Percentiles rank a stretch among this genome's conserved stretches.
These are phyloP conservation scores for Leptodontidium sp. DNA, from an alignment of 2,329 filamentous ascomycete species.

Conservation along the genomic window DNA sequence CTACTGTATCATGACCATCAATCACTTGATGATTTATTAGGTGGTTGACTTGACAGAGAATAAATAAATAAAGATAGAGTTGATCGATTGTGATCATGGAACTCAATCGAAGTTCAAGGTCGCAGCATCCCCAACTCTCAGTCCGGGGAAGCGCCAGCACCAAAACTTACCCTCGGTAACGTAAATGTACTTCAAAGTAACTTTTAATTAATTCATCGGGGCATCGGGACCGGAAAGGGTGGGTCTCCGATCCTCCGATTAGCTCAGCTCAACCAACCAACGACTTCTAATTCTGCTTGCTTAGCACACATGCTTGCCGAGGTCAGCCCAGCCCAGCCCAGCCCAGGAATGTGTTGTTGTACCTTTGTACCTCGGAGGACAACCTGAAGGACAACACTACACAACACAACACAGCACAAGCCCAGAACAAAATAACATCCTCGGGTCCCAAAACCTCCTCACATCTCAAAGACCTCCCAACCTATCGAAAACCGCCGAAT, in stretches of 20 bases:
- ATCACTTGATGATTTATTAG: neutral
- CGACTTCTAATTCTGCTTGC: neutral
- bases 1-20: neutral
- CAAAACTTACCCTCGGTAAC: neutral
- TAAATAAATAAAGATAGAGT: neutral
- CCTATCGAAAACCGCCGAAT: constrained; percentile 12
- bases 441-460: neutral
- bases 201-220: too few species aligned
- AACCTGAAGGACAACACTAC: neutral
- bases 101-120: neutral
- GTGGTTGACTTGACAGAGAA: neutral
- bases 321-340: neutral
- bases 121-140: neutral
- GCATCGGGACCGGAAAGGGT: too few species aligned
- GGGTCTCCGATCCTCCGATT: neutral
- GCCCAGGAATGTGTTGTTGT: neutral
- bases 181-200: too few species aligned
- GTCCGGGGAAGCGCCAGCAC: neutral
- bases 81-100: neutral
- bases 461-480: neutral
- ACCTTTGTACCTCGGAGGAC: neutral
- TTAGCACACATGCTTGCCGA: constrained; percentile 1
- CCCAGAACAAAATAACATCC: neutral
- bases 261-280: neutral
- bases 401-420: neutral